Percentiles rank a stretch among this genome's conserved stretches.
Conservation (phyloP, 352 stramenopile genomes). For the Pythium myriotylum region DNA sequence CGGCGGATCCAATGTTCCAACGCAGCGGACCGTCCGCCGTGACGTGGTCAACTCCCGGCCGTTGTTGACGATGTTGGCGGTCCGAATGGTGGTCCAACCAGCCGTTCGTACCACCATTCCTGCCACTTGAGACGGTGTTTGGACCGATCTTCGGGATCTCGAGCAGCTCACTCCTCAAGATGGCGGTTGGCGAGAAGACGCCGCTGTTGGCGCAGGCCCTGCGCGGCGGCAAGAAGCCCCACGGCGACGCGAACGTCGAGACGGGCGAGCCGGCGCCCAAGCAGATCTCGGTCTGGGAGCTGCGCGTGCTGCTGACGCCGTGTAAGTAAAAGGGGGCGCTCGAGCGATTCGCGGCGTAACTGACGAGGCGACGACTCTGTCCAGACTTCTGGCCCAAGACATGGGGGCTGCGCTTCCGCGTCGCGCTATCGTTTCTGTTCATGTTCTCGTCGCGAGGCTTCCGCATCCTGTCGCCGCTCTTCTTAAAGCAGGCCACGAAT, state of each 20-base stretch:
- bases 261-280: constrained; percentile 5
- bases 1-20: too few species aligned
- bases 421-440: constrained; percentile 62
- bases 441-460: constrained; percentile 72
- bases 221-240: constrained; percentile 19
- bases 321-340: too few species aligned
- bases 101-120: too few species aligned
- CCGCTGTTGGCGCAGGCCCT: constrained; percentile 28
- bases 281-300: constrained; percentile 51
- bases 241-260: constrained; percentile 29
- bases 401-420: constrained; percentile 67
- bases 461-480: constrained; percentile 70
- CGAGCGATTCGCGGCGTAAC: too few species aligned
- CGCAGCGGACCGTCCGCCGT: too few species aligned
- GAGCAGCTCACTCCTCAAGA: constrained; percentile 14
- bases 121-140: too few species aligned
- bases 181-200: constrained; percentile 31
- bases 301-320: constrained; percentile 70
- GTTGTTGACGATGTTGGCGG: too few species aligned
- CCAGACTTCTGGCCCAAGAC: constrained; percentile 77
- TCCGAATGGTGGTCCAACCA: too few species aligned
- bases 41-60: too few species aligned
- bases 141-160: too few species aligned
- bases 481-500: constrained; percentile 71
- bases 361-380: neutral